These are phyloP conservation scores for Globisporangium abappressorium DNA, from an alignment of 352 stramenopile species.

Conservation along the genomic window DNA sequence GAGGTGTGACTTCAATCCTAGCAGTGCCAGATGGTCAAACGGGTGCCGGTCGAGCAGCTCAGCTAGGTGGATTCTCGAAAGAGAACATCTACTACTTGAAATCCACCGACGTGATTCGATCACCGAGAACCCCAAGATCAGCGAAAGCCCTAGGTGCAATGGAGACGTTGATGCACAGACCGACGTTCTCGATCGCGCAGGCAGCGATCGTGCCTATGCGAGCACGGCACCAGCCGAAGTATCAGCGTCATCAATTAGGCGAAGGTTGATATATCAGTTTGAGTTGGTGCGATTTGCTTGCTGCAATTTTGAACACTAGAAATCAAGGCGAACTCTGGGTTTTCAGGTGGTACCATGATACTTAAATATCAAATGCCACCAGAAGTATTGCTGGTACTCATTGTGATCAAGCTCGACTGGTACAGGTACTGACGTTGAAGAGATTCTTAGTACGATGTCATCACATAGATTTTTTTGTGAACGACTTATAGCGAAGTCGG, in stretches of 20 bases:
- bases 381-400: too few species aligned
- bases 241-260: not conserved
- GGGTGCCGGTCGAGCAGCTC: not conserved
- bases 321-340: too few species aligned
- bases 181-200: slow-evolving; percentile 16
- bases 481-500: too few species aligned
- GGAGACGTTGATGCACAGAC: slow-evolving; percentile 19
- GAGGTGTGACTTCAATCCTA: not conserved
- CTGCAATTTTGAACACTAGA: too few species aligned
- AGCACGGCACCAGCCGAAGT: not conserved
- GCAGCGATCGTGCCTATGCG: slow-evolving; percentile 6
- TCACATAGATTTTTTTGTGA: too few species aligned
- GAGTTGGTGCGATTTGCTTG: not conserved
- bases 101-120: not conserved
- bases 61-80: not conserved
- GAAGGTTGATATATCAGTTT: not conserved
- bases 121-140: not conserved
- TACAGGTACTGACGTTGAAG: too few species aligned
- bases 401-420: too few species aligned
- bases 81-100: not conserved
- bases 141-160: slow-evolving; percentile 2
- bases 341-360: too few species aligned
- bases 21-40: not conserved
- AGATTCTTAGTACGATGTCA: too few species aligned
- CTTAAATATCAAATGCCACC: too few species aligned